phyloP scores from a whole-genome alignment of 441 rosid genomes.

The Erodium texanum region DNA sequence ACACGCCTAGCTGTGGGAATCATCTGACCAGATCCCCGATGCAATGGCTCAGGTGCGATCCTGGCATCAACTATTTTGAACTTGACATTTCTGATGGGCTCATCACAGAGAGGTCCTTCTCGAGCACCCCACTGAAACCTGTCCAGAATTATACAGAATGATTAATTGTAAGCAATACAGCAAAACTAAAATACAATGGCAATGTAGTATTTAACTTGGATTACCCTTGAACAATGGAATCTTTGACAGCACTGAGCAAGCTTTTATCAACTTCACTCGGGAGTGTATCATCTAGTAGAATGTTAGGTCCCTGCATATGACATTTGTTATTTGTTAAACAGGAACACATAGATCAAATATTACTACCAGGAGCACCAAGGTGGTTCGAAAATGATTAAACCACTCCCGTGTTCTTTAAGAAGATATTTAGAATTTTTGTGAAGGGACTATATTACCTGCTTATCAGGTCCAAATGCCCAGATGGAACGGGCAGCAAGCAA shows the following conservation, averaged over 20 bases:
- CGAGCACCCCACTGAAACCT: constrained; percentile 99
- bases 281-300: constrained; percentile 82
- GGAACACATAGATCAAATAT: neutral
- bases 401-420: neutral
- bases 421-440: neutral
- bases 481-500: constrained; percentile 93
- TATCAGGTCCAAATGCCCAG: constrained; percentile 99
- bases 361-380: neutral
- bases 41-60: constrained; percentile 83
- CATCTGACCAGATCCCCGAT: constrained; percentile 95
- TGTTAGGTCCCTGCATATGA: constrained; percentile 72
- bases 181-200: neutral
- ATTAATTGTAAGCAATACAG: neutral
- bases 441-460: constrained; percentile 48
- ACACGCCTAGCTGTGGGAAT: constrained; percentile 94
- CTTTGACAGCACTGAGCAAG: constrained; percentile 71
- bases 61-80: constrained; percentile 92
- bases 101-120: constrained; percentile 98
- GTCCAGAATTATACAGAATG: constrained; percentile 13
- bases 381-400: neutral
- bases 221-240: constrained; percentile 95
- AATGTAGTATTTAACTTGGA: constrained; percentile 5
- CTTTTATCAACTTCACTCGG: constrained; percentile 89
- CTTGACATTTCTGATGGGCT: constrained; percentile 92
- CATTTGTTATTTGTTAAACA: constrained; percentile 13